Evolutionary conservation across 768 basidiomycete genomes (phyloP).

Genomic region (Lactarius trivialis): DNA sequence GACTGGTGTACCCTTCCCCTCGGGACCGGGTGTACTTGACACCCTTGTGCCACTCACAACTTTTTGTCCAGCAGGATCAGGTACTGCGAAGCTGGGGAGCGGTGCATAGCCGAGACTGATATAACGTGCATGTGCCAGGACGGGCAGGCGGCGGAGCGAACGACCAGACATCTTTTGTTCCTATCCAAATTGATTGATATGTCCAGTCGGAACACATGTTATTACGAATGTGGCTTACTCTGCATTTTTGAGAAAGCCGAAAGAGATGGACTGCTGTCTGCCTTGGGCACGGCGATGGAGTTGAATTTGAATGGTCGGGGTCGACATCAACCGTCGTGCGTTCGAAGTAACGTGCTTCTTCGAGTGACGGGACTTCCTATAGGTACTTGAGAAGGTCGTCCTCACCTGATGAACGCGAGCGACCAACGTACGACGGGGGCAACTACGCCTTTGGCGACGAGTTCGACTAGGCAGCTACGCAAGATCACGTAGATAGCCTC

Average conservation of each 20-base stretch:
- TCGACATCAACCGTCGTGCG: slow-evolving; percentile 21
- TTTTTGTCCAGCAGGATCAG: neutral
- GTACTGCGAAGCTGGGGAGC: neutral
- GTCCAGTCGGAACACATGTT: neutral
- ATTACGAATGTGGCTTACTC: slow-evolving; percentile 42
- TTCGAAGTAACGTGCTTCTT: slow-evolving; percentile 55
- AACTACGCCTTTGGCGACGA: slow-evolving; percentile 69
- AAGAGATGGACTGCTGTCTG: slow-evolving; percentile 53
- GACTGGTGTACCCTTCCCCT: slow-evolving; percentile 37
- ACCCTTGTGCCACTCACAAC: slow-evolving; percentile 5
- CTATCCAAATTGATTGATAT: slow-evolving; percentile 31
- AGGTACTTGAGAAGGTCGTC: neutral
- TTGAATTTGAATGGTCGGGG: slow-evolving; percentile 32
- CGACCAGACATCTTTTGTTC: slow-evolving; percentile 85
- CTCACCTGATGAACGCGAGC: neutral
- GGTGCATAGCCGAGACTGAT: slow-evolving; percentile 39
- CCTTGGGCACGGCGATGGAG: slow-evolving; percentile 39
- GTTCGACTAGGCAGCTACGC: slow-evolving; percentile 71
- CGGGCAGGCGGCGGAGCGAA: slow-evolving; percentile 86
- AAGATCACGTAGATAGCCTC: slow-evolving; percentile 94
- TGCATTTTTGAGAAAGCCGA: slow-evolving; percentile 67
- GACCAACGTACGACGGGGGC: slow-evolving; percentile 44
- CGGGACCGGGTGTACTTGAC: neutral
- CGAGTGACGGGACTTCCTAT: slow-evolving; percentile 56
- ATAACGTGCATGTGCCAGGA: slow-evolving; percentile 83